phyloP scores from a whole-genome alignment of 306 rosid genomes.

The Vigna trinervia region DNA sequence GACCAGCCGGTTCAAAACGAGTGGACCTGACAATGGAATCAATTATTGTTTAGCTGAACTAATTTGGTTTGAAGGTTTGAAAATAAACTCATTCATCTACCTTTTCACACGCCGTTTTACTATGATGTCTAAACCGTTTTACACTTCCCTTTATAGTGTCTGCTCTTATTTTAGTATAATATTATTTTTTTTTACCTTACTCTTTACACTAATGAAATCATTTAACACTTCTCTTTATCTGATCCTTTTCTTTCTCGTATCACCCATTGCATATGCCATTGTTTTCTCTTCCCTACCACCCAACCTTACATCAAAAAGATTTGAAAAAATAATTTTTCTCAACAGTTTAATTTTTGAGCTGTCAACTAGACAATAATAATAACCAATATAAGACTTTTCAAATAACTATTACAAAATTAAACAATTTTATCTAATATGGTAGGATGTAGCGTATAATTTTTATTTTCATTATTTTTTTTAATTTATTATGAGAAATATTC shows the following conservation, averaged over 20 bases:
- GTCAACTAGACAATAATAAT: too few relatives aligned
- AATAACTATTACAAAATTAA: too few relatives aligned
- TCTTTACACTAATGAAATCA: background rate
- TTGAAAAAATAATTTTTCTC: background rate
- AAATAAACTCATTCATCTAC: too few relatives aligned
- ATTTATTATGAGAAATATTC: too few relatives aligned
- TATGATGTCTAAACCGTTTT: background rate
- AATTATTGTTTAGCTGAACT: background rate
- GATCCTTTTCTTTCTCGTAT: background rate
- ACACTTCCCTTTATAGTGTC: background rate
- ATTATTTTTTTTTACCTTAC: background rate
- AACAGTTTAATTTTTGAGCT: background rate
- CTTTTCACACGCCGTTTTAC: too few relatives aligned
- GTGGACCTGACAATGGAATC: conserved; percentile 15
- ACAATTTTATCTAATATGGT: too few relatives aligned
- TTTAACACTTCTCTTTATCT: background rate
- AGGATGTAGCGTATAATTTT: too few relatives aligned
- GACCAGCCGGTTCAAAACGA: background rate
- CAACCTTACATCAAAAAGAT: background rate
- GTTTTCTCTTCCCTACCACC: background rate
- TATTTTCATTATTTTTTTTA: too few relatives aligned
- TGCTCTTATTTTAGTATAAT: background rate
- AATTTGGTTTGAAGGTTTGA: too few relatives aligned
- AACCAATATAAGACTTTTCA: too few relatives aligned
- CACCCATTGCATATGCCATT: background rate